These are phyloP conservation scores for Vicia villosa DNA, from an alignment of 306 rosid species.

Conservation along the genomic window DNA sequence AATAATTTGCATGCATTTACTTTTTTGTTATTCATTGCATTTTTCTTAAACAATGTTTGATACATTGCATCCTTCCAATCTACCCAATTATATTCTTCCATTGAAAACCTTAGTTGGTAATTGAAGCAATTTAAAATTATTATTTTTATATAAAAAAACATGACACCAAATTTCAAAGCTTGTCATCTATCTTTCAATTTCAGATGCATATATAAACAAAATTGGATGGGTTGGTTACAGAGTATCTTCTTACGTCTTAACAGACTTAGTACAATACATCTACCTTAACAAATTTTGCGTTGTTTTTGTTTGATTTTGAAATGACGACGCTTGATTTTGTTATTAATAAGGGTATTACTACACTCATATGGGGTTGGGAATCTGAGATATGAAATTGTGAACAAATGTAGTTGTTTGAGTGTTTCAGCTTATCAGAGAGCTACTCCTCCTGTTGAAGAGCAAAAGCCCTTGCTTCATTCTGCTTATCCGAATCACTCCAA, in stretches of 20 bases:
- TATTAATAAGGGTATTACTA: conserved; percentile 20
- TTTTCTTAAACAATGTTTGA: neutral
- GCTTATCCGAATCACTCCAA: no score
- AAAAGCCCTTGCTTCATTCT: no score
- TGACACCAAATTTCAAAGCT: neutral
- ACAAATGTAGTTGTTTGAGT: conserved; percentile 23
- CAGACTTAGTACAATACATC: neutral
- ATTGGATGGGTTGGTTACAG: neutral
- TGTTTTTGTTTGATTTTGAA: conserved; percentile 33
- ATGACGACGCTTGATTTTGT: conserved; percentile 63
- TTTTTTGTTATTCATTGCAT: neutral
- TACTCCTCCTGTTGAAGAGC: no score
- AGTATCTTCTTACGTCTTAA: neutral
- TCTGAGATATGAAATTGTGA: conserved; percentile 43
- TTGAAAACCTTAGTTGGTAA: no score
- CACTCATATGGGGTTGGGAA: conserved; percentile 46
- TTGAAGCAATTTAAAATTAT: no score
- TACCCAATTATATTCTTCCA: neutral
- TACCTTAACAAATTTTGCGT: neutral
- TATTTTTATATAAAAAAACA: no score
- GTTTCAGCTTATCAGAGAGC: no score
- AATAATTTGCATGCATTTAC: neutral
- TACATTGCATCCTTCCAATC: neutral
- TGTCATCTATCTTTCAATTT: neutral
- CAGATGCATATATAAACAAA: neutral